Percentiles rank a stretch among this genome's conserved stretches.
phyloP scores from a whole-genome alignment of 805 yeast genomes.

The Pichia eremophila region DNA sequence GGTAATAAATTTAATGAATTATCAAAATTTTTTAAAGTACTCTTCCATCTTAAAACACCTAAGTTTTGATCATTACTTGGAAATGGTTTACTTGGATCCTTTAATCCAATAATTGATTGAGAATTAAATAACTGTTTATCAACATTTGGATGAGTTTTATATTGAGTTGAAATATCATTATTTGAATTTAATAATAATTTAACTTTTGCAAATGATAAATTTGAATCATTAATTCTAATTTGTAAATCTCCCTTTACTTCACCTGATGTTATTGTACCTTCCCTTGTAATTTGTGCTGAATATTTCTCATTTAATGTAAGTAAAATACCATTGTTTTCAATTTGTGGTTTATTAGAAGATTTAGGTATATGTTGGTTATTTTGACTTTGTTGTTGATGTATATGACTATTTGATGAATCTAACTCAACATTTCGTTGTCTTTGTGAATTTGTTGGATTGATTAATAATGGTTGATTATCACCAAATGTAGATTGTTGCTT shows the following conservation, averaged over 20 bases:
- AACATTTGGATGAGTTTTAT: constrained; percentile 93
- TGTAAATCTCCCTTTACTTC: constrained; percentile 90
- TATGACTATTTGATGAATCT: constrained; percentile 3
- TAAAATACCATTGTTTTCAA: constrained; percentile 66
- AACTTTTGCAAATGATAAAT: constrained; percentile 57
- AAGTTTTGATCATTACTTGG: constrained; percentile 86
- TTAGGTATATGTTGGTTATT: constrained; percentile 13
- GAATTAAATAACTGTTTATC: constrained; percentile 64
- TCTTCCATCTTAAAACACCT: constrained; percentile 91
- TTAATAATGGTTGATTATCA: constrained; percentile 23
- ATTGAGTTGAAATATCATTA: constrained; percentile 45
- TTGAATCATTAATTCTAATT: constrained; percentile 73
- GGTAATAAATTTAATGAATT: constrained; percentile 58
- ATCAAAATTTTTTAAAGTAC: constrained; percentile 44
- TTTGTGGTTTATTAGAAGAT: constrained; percentile 20
- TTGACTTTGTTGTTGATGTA: constrained; percentile 14
- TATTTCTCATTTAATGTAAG: constrained; percentile 70
- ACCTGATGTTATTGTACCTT: constrained; percentile 60
- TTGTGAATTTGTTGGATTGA: constrained; percentile 16
- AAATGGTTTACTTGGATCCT: constrained; percentile 71
- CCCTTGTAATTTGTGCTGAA: constrained; percentile 71
- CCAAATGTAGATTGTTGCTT: constrained; percentile 23
- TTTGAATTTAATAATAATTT: constrained; percentile 41
- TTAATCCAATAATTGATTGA: constrained; percentile 54
- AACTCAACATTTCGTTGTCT: constrained; percentile 11